phyloP scores from a whole-genome alignment of 2,329 filamentous ascomycete genomes.

The Penicillium sp. region DNA sequence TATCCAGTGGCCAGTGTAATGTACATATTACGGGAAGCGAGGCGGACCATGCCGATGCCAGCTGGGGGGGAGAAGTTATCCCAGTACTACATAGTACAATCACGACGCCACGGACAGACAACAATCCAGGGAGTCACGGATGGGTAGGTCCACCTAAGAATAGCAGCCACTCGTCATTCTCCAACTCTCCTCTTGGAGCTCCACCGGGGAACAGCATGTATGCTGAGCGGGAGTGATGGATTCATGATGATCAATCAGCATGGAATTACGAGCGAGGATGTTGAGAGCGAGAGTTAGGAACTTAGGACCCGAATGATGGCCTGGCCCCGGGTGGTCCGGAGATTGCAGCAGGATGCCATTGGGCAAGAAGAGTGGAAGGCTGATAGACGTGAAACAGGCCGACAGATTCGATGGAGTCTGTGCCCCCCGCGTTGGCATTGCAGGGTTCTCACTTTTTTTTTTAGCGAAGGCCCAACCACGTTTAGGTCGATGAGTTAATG shows the following conservation, averaged over 20 bases:
- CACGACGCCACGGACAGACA: no score
- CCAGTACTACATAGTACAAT: no score
- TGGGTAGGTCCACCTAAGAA: not conserved
- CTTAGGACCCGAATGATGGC: slow-evolving; percentile 8
- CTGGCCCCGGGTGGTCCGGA: slow-evolving; percentile 21
- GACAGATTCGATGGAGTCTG: slow-evolving; percentile 15
- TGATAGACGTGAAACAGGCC: slow-evolving; percentile 21
- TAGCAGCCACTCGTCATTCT: not conserved
- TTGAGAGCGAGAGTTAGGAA: no score
- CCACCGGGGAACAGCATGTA: not conserved
- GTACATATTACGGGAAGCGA: not conserved
- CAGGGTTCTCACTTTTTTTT: slow-evolving; percentile 3
- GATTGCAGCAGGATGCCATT: slow-evolving; percentile 15
- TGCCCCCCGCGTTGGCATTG: slow-evolving; percentile 14
- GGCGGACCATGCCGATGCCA: not conserved
- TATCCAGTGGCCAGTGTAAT: not conserved
- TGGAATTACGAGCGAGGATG: not conserved
- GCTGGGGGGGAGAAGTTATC: not conserved
- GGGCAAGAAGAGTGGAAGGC: slow-evolving; percentile 17
- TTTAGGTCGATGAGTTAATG: not conserved
- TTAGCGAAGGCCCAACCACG: slow-evolving; percentile 11
- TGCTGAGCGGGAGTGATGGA: not conserved
- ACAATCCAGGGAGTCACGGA: not conserved
- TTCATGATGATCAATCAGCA: not conserved
- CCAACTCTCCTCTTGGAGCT: not conserved